phyloP scores from a whole-genome alignment of 768 basidiomycete species.

The Obba rivulosa region DNA sequence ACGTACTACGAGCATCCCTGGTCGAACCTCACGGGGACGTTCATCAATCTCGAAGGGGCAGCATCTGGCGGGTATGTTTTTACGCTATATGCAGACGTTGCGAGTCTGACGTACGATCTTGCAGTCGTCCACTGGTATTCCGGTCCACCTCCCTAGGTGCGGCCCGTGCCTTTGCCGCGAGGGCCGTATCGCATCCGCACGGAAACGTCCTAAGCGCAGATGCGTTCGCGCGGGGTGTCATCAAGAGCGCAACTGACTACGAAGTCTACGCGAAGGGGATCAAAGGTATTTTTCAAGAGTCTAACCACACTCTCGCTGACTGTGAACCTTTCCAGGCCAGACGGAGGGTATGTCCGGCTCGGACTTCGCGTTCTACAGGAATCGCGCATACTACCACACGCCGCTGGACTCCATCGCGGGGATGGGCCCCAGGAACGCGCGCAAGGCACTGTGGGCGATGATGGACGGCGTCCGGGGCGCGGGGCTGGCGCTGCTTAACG shows the following conservation, averaged over 20 bases:
- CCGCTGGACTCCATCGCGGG: conserved; percentile 62
- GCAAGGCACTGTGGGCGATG: conserved; percentile 70
- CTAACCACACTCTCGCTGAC: neutral
- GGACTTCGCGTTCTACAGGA: conserved; percentile 76
- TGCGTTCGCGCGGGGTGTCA: conserved; percentile 56
- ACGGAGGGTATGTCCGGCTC: conserved; percentile 56
- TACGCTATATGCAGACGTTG: neutral
- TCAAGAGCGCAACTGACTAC: conserved; percentile 73
- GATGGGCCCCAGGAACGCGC: conserved; percentile 41
- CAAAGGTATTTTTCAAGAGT: conserved; percentile 13
- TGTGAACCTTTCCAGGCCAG: neutral
- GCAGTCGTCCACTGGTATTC: conserved; percentile 71
- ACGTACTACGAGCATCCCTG: conserved; percentile 66
- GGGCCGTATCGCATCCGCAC: conserved; percentile 56
- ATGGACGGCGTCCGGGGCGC: conserved; percentile 60
- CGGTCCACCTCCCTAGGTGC: conserved; percentile 59
- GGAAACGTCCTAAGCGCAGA: conserved; percentile 68
- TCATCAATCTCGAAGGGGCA: conserved; percentile 82
- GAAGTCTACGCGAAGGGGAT: conserved; percentile 49
- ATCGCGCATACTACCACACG: conserved; percentile 74
- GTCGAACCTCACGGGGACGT: conserved; percentile 57
- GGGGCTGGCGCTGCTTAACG: conserved; percentile 49
- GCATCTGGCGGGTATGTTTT: conserved; percentile 63
- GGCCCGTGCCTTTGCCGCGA: conserved; percentile 42
- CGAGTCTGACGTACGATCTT: conserved; percentile 6